phyloP scores from a whole-genome alignment of 352 stramenopile genomes.

The Stramenopiles sp. region DNA sequence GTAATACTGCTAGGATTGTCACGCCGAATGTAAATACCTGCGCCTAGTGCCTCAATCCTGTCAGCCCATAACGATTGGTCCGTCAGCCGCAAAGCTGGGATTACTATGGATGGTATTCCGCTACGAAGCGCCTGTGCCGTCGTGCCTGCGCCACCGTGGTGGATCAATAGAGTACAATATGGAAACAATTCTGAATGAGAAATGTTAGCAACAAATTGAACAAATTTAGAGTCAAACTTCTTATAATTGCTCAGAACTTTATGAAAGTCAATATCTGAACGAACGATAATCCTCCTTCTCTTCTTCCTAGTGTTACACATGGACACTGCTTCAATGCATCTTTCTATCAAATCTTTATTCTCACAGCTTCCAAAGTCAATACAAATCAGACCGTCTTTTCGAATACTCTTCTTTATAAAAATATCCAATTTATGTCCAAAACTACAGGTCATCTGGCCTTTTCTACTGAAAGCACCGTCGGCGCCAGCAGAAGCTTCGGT shows the following conservation, averaged over 20 bases:
- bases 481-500: too few relatives aligned
- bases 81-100: constrained; percentile 20
- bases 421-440: background rate
- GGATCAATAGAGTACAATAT: constrained; percentile 9
- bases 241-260: background rate
- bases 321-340: background rate
- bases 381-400: background rate
- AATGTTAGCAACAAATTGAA: background rate
- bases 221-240: background rate
- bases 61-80: constrained; percentile 20
- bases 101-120: constrained; percentile 14
- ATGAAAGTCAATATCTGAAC: background rate
- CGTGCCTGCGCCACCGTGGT: constrained; percentile 22
- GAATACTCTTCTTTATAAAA: background rate
- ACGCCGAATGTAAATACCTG: background rate
- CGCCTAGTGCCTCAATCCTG: constrained; percentile 7
- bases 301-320: background rate
- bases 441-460: too few relatives aligned
- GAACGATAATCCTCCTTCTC: background rate
- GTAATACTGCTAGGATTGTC: background rate
- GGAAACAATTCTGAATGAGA: constrained; percentile 15
- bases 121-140: constrained; percentile 16
- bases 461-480: too few relatives aligned
- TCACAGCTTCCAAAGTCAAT: background rate
- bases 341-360: background rate